Base-by-base conservation (phyloP, 2,329 filamentous ascomycete species). In the Xylariaceae sp. region DNA sequence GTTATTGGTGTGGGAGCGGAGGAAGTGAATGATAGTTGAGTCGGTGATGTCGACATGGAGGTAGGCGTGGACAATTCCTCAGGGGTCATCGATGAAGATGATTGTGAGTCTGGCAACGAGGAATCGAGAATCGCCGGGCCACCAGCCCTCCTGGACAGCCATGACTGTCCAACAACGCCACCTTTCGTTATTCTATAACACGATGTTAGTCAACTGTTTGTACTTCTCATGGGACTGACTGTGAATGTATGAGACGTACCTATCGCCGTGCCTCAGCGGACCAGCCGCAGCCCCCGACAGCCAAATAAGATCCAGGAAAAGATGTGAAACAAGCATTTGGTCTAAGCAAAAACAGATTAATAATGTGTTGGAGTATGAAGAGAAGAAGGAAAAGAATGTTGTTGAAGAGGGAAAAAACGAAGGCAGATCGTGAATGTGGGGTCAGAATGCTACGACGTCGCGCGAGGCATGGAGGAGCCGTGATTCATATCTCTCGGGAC, bases 271-370 rank as follows among this genome's bases (percentile, higher is more conserved):
- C 65, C 66, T 69, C 66, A 70, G 61, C 67, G 69, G 68, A 59
- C 70, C 69, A 50, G 71, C 71, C 69, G 69, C 69, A 60, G 65
- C 67, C 58, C 63, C 69, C 55, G 68, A 67, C 57, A 72, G 66
- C 55, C 69, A 65, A 51, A 71, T 65, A 49, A 72, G 59, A 51
- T 68, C 63, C 60, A 71, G 63, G 56, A 70, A 67, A 57, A 70
- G 45, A 64, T 68, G 54, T 65, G 66, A 56, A 63, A 67, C 65
- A 53, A 66, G 62, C 71, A 72, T 72, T 61, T 59, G 49, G 57
- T 63, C 56, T 52, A 56, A 56, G 48, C 37, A 34, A 51, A 45
- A 48, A 18, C n/a, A 39, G 23, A 41, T 6, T 2, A 49, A 47
- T 44, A 18, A n/a, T 30, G 54, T 30, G 54, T 30, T 59, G 55